Percentiles rank a stretch among this genome's conserved stretches.
phyloP scores from a whole-genome alignment of 2,329 filamentous ascomycete species.

The Aspergillus piperis region DNA sequence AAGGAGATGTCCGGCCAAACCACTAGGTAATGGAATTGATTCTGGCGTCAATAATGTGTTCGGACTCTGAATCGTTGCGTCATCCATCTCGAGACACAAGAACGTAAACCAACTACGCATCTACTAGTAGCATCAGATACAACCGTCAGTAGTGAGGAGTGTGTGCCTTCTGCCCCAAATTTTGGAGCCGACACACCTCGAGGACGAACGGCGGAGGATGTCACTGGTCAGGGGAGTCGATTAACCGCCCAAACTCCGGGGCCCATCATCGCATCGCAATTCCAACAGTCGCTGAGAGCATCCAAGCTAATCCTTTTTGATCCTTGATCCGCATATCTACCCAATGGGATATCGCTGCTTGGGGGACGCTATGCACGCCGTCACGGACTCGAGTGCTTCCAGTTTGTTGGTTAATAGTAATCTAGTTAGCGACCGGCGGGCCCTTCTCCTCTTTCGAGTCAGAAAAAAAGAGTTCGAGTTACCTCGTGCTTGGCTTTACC shows the following conservation, averaged over 20 bases:
- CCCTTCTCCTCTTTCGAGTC: neutral
- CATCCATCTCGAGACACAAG: neutral
- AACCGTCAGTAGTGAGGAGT: neutral
- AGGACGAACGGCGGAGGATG: neutral
- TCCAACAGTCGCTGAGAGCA: neutral
- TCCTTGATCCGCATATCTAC: neutral
- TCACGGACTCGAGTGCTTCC: neutral
- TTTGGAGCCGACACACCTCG: neutral
- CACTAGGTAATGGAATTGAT: neutral
- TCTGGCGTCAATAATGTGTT: neutral
- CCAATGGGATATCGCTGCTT: neutral
- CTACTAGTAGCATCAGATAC: neutral
- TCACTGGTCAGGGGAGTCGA: neutral
- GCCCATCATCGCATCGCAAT: neutral
- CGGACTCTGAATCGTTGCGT: neutral
- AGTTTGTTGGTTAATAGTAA: neutral
- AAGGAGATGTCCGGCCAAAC: neutral
- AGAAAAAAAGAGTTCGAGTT: neutral
- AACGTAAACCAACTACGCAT: neutral
- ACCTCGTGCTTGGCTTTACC: neutral
- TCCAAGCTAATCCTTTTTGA: neutral
- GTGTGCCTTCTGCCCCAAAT: neutral
- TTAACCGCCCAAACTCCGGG: neutral
- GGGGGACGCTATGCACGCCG: neutral
- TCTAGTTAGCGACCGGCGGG: neutral